phyloP scores from a whole-genome alignment of 495 filamentous ascomycete genomes.

The Copromyces sp. region DNA sequence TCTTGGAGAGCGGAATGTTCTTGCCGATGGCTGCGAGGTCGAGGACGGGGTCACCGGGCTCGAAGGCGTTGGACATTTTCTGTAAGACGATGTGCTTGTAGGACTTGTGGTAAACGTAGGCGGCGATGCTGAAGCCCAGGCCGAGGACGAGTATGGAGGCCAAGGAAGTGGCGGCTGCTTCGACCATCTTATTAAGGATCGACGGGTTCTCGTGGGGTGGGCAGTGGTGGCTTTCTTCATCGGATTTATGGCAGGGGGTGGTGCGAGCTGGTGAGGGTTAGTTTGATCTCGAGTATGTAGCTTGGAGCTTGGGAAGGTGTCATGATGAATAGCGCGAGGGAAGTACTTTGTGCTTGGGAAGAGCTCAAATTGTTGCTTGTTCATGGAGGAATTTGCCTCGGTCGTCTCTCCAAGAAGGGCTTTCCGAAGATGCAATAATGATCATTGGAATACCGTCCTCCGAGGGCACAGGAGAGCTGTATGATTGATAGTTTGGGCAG shows the following conservation, averaged over 20 bases:
- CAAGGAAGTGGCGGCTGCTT: slow-evolving; percentile 74
- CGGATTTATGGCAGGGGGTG: background rate
- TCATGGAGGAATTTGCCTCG: too few relatives aligned
- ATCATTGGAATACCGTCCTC: background rate
- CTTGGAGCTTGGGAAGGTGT: background rate
- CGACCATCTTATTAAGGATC: slow-evolving; percentile 62
- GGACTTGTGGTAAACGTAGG: slow-evolving; percentile 74
- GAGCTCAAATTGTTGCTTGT: too few relatives aligned
- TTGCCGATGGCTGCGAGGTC: slow-evolving; percentile 71
- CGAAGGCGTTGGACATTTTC: slow-evolving; percentile 92
- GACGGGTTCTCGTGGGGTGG: slow-evolving; percentile 21
- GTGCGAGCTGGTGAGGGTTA: background rate
- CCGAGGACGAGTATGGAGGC: slow-evolving; percentile 79
- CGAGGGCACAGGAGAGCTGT: background rate
- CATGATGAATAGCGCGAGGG: background rate
- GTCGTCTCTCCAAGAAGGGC: background rate
- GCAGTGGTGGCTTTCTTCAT: slow-evolving; percentile 5
- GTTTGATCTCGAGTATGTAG: background rate
- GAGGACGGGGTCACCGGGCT: slow-evolving; percentile 82
- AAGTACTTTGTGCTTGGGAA: background rate
- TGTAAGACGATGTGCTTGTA: slow-evolving; percentile 83
- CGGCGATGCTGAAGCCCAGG: slow-evolving; percentile 56
- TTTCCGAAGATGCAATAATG: background rate
- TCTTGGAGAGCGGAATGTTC: slow-evolving; percentile 36
- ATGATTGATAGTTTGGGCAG: background rate